Evolutionary conservation across 1,139 yeast genomes (phyloP).

Genomic region (Geotrichum klebahnii): DNA sequence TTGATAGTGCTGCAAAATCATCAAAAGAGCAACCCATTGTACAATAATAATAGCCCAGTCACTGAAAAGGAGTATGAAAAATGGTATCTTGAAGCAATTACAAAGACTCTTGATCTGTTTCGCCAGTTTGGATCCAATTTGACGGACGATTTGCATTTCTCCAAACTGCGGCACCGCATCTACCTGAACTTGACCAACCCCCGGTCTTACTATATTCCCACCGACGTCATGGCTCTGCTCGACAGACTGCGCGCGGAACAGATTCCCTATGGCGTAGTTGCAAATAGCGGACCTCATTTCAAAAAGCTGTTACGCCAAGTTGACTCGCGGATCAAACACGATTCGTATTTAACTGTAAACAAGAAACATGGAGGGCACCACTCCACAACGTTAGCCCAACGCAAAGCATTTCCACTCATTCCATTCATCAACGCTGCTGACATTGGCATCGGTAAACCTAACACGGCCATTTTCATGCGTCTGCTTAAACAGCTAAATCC

Average conservation of each 20-base stretch:
- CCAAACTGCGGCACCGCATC: slow-evolving; percentile 13
- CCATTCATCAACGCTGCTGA: slow-evolving; percentile 28
- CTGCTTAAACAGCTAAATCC: slow-evolving; percentile 15
- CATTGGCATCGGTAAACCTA: slow-evolving; percentile 28
- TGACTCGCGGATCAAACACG: slow-evolving; percentile 8
- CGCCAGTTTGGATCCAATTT: slow-evolving; percentile 1
- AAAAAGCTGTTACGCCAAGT: slow-evolving; percentile 18
- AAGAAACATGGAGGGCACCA: slow-evolving; percentile 12
- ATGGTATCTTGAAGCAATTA: slow-evolving; percentile 13
- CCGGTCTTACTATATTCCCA: slow-evolving; percentile 25
- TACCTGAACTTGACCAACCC: slow-evolving; percentile 23
- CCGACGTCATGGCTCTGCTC: slow-evolving; percentile 23
- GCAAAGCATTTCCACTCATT: slow-evolving; percentile 5
- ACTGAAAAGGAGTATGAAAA: slow-evolving; percentile 7
- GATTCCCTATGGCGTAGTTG: slow-evolving; percentile 34
- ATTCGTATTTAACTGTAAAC: background rate
- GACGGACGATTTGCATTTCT: background rate
- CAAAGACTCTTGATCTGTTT: background rate
- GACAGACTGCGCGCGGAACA: slow-evolving; percentile 21
- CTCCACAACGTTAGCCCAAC: background rate
- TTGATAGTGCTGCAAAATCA: background rate
- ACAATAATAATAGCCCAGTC: slow-evolving; percentile 6
- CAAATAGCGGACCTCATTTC: slow-evolving; percentile 32
- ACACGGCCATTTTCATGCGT: slow-evolving; percentile 19
- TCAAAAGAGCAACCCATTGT: background rate